These are phyloP conservation scores for Parvularia atlantis DNA, from an alignment of 78 protist species.

Conservation along the genomic window DNA sequence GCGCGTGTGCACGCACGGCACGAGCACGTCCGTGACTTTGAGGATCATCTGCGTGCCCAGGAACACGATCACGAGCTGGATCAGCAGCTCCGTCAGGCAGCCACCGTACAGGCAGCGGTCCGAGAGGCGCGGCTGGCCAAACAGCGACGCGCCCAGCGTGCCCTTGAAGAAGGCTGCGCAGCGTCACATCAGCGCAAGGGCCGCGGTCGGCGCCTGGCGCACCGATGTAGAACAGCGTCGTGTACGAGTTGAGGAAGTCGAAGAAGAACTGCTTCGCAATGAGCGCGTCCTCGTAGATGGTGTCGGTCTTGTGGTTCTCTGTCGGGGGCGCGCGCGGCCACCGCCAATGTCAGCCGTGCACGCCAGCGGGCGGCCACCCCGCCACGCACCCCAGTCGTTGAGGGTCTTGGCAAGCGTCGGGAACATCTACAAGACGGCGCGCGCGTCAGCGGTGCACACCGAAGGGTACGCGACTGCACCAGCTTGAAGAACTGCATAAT, in stretches of 20 bases:
- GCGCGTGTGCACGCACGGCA: no score
- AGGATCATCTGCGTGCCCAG: neutral
- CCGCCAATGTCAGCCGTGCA: no score
- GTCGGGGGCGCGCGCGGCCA: no score
- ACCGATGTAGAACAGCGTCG: slow-evolving; percentile 32
- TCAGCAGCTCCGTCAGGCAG: neutral
- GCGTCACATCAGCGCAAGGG: no score
- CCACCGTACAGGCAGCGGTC: neutral
- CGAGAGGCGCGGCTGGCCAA: neutral
- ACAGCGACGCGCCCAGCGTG: neutral
- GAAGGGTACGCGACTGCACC: no score
- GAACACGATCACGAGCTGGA: neutral
- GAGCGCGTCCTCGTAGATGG: neutral
- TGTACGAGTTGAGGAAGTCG: slow-evolving; percentile 22
- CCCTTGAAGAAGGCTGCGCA: neutral
- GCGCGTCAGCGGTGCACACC: no score
- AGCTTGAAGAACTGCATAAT: no score
- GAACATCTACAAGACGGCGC: no score
- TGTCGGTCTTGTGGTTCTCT: slow-evolving; percentile 17
- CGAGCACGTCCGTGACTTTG: neutral
- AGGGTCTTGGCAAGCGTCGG: no score
- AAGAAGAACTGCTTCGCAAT: slow-evolving; percentile 25
- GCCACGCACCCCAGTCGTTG: no score
- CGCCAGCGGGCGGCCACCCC: no score
- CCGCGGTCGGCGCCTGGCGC: no score